A percentile compares a stretch with the other conserved stretches of the same genome.
phyloP scores from a whole-genome alignment of 148 eudicot genomes.

The Silene latifolia region DNA sequence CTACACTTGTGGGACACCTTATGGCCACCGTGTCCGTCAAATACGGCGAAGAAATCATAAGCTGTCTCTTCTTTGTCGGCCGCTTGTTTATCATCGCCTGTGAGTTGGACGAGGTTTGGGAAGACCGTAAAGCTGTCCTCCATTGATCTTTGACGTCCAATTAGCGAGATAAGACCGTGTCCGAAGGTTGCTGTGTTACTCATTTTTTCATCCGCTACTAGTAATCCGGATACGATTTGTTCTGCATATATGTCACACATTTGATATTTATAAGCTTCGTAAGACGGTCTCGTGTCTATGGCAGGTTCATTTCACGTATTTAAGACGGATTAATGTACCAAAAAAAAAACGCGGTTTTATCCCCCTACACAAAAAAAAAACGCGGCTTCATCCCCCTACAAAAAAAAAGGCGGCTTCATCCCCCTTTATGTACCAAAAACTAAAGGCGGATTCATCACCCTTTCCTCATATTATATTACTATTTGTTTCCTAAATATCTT shows the following conservation, averaged over 20 bases:
- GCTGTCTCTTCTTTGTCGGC: background rate
- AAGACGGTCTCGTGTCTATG: too few relatives aligned
- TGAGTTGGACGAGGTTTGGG: constrained; percentile 16
- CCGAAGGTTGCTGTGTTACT: constrained; percentile 7
- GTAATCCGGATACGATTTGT: background rate
- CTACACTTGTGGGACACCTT: constrained; percentile 31
- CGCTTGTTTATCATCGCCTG: background rate
- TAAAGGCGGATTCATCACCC: too few relatives aligned
- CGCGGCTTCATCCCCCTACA: too few relatives aligned
- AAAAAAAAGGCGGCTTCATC: too few relatives aligned
- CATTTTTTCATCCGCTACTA: constrained; percentile 6
- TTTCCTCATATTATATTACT: too few relatives aligned
- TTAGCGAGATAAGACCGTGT: constrained; percentile 31
- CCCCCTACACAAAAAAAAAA: too few relatives aligned
- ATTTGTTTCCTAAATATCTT: too few relatives aligned
- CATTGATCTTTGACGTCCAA: constrained; percentile 43
- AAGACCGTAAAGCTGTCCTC: constrained; percentile 34
- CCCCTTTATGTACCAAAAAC: too few relatives aligned
- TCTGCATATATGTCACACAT: background rate
- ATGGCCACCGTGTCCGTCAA: constrained; percentile 43
- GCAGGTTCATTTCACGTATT: too few relatives aligned
- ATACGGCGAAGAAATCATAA: constrained; percentile 37
- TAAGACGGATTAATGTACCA: too few relatives aligned
- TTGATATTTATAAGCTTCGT: too few relatives aligned
- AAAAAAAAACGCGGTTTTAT: too few relatives aligned